Base-by-base conservation (phyloP, 163 green algal genomes). In the Coccomyxa subellipsoidea region DNA sequence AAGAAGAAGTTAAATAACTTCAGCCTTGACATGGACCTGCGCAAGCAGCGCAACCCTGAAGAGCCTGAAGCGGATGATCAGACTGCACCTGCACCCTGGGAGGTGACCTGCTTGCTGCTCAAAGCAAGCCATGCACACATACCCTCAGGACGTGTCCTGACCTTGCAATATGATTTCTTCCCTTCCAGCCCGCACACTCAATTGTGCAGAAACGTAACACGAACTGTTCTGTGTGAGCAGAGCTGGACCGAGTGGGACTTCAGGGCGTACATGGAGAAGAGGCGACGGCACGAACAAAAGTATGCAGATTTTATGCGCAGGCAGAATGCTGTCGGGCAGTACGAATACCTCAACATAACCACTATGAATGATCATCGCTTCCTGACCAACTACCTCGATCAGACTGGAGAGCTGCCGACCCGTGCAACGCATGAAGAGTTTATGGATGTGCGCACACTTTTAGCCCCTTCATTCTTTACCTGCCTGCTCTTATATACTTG, bases 241-340 rank as follows among this genome's bases (percentile, higher is more conserved):
- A n/a, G 27, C 15, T 78, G 31, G 31, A n/a, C 29, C 15, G 72
- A 39, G 31, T 78, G 72, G 72, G 72, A 78, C 72, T 53, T 78
- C 36, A 47, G 72, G 36, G 72, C 72, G 27, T 78, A 53, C 25
- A 40, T 78, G 72, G 72, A 78, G 27, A 78, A 78, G 37, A 78
- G 32, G 72, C 72, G 72, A 18, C 72, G 47, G 32, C 29, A 59
- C 47, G 47, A 59, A 18, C 21, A 18, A 59, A 12, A 59, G 23
- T 37, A 35, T 75, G 29, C n/a, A n/a, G 66, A 75, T n/a, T 34
- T 73, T 73, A 23, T 73, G 66, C 66, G 27, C 66, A 73, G 66
- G n/a, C 66, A 73, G 2, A 32, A 73, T 36, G 66, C 66, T 34
- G 66, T 73, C 1, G n/a, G 66, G 29, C 27, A 73, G 66, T 34